Evolutionary conservation across 1,139 yeast genomes (phyloP).

Genomic region (Schwanniomyces etchellsii): DNA sequence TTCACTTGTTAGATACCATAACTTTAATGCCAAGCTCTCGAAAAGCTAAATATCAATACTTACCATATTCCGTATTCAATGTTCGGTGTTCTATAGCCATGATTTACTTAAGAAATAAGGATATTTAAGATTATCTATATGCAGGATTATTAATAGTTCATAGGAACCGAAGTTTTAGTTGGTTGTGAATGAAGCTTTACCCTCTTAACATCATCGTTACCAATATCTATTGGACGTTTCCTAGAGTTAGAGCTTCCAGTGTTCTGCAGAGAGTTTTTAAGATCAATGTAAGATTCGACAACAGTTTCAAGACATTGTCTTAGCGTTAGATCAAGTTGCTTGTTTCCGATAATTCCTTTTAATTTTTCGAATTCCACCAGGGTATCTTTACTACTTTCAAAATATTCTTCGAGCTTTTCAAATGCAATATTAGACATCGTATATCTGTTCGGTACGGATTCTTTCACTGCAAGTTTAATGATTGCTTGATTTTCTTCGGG

Average conservation of each 20-base stretch:
- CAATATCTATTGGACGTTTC: neutral
- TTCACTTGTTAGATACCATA: conserved; percentile 9
- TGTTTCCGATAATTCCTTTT: neutral
- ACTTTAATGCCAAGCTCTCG: too few relatives aligned
- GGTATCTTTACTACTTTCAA: neutral
- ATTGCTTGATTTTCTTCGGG: conserved; percentile 1
- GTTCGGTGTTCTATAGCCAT: too few relatives aligned
- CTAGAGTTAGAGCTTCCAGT: neutral
- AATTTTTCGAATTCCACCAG: neutral
- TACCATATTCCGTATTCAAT: too few relatives aligned
- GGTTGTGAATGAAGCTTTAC: neutral
- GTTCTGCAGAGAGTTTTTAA: conserved; percentile 1
- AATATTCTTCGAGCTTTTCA: neutral
- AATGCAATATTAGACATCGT: neutral
- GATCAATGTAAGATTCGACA: neutral
- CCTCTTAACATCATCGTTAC: neutral
- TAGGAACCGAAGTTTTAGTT: neutral
- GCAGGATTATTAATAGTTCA: neutral
- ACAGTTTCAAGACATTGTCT: neutral
- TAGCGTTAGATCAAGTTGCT: neutral
- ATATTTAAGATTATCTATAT: too few relatives aligned
- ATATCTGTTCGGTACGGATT: neutral
- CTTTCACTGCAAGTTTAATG: neutral
- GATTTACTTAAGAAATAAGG: too few relatives aligned
- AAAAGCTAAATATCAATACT: too few relatives aligned